Base-by-base conservation (phyloP, 2,329 filamentous ascomycete genomes). In the Pestalotiopsis sp. region DNA sequence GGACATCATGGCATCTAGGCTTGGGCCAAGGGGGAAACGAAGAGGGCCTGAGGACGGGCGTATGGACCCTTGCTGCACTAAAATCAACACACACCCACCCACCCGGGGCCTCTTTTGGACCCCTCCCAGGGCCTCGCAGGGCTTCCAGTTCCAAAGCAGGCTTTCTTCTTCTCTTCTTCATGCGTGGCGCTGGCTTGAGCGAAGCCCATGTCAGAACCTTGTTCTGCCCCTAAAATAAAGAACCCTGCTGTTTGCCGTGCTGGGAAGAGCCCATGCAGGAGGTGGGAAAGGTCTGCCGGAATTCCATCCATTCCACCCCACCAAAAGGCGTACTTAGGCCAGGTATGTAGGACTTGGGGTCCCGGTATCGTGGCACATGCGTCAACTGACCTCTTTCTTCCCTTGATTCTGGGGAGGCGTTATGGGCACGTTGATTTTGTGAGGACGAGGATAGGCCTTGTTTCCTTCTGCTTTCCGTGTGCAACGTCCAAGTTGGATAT, bases 141-240 rank as follows among this genome's bases (percentile, higher is more conserved):
- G 45, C 45, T n/a, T 9, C 41, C 17, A 52, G 45, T 52, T 36
- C 31, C 31, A 36, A 36, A 36, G 31, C 31, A 36, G 31, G 31
- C 31, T 36, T 36, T 36, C 31, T 9, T 36, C 31, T 9, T 36
- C 31, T 36, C 14, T 23, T 45, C 61, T 31, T 45, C 61, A 64
- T 64, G 61, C 61, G 39, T 64, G 61, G 61, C 61, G 61, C 61
- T 49, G 61, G 49, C 61, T 27, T 20, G n/a, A 36, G 31, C 14
- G 39, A 23, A 20, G n/a, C 36, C 61, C 61, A 64, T 20, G 61
- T 64, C 61, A 64, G 61, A 64, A 64, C 61, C 61, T 64, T 64
- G 61, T 64, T 64, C 20, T 62, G 7, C n/a, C 31, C 36, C 31
- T 52, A 52, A 62, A 62, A 59, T 59, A 27, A 59, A 59, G 57